Evolutionary conservation across 164 flowering plant species (phyloP).

Genomic region (Warburgia ugandensis): DNA sequence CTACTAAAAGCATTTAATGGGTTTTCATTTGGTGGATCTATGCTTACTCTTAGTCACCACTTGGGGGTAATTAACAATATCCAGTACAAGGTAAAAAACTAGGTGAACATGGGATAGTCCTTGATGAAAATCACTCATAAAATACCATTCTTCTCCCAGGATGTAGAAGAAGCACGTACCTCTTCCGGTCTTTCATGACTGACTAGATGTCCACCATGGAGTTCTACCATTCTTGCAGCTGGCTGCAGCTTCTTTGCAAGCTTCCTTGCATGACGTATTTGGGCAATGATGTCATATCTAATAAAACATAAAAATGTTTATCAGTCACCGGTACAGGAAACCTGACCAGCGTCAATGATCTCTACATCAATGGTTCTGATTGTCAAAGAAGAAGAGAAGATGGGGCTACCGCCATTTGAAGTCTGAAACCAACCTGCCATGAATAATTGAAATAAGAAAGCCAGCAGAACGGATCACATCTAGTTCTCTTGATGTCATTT

Average conservation of each 20-base stretch:
- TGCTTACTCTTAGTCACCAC: no score
- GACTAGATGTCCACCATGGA: constrained; percentile 91
- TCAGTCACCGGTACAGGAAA: constrained; percentile 1
- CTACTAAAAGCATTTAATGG: no score
- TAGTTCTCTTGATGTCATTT: constrained; percentile 53
- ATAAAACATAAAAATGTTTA: constrained; percentile 6
- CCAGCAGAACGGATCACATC: constrained; percentile 59
- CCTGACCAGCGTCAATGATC: not conserved
- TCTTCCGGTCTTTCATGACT: constrained; percentile 87
- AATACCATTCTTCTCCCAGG: not conserved
- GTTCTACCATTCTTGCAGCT: constrained; percentile 76
- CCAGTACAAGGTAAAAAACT: not conserved
- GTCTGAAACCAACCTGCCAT: constrained; percentile 61
- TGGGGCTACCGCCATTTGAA: not conserved
- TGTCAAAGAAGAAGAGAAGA: not conserved
- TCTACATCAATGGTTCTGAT: not conserved
- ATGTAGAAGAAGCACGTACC: constrained; percentile 33
- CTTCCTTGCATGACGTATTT: constrained; percentile 60
- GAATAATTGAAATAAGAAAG: constrained; percentile 82
- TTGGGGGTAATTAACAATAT: no score
- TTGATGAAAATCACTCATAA: not conserved
- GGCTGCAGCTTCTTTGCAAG: constrained; percentile 79
- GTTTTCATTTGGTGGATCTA: no score
- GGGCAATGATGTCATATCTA: constrained; percentile 87
- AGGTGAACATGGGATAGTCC: not conserved